Evolutionary conservation across 2,329 filamentous ascomycete genomes (phyloP), one percentile per base, ranked within the genome.

Genomic region (Nakataea oryzae): DNA sequence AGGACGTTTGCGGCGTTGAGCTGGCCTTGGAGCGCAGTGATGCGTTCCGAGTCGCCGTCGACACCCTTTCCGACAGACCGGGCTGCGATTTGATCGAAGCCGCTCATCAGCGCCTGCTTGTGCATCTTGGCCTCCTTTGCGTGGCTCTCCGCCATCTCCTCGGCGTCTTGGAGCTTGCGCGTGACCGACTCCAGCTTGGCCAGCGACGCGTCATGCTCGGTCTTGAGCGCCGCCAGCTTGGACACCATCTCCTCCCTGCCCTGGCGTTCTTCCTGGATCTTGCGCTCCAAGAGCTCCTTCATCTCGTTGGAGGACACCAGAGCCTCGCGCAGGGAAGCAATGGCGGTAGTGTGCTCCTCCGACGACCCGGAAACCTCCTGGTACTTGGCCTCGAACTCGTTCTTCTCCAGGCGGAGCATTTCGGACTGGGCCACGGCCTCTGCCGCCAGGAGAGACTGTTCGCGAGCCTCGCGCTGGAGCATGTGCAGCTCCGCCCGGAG

Each of bases 101-200:
- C 93, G 59, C 86, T 82, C 57, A 97, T 77, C 41, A 99, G 86
- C 27, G 90, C 93, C 67, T 89, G 81, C 28, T 90, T 90, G 71
- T 97, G 93, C 21, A 89, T 89, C 62, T 87, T 84, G 7, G 95
- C 93, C 76, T 99, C 96, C 67, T 87, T 86, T 6, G 93, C 90
- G 73, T 96, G 88, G 67, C 88, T 91, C 69, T 96, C 90, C 1
- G 90, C 90, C 57, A 97, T 76, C 70, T 96, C 91, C 74, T 99
- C 92, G 0, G 91, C 86, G 73, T 97, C 93, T 54, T 84, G 86
- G 59, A 99, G 76, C 60, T 90, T 87, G 67, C 91, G 86, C 1
- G 84, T 87, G 0, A 86, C 82, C 26, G 82, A 83, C 57, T 92
- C 90, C 3, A 97, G 80, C 71, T 99, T 93, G 0, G 85, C 80